Base-by-base conservation (phyloP, 805 yeast species). In the Saccharomycopsis guyanensis region DNA sequence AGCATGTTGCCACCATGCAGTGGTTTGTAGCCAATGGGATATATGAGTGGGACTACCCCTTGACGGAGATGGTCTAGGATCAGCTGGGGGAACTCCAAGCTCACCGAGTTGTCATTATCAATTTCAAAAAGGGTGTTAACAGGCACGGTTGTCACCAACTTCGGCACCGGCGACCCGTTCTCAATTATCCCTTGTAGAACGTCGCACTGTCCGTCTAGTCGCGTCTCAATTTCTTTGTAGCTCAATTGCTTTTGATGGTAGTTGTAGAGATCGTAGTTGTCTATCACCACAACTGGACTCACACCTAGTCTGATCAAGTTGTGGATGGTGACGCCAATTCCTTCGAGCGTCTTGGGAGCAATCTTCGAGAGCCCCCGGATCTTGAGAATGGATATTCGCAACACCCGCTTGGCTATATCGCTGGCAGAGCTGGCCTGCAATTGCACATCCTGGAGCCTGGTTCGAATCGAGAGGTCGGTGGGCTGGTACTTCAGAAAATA, bases 401-500 rank as follows among this genome's bases (percentile, higher is more conserved):
- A 59, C 0, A 78, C 59, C 59, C 36, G 25, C 13, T 35, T 42
- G 13, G 7, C 15, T 5, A 34, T 34, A 37, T n/a, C 36, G 2
- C 37, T 22, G 10, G 13, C 37, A 35, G 24, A 15, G 22, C 20
- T 64, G 57, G 27, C 55, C 50, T 59, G 65, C 23, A 66, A 51
- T 45, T 63, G 71, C 10, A 40, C 52, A 37, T 53, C 56, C 29
- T 23, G 31, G 13, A 47, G 48, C 18, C 40, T 51, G 34, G 42
- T 10, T 49, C 53, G 32, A 40, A 47, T 37, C 62, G 60, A 27
- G 60, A 61, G 57, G 27, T 66, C 56, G n/a, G 71, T 62, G 40
- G 77, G 73, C 1, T 72, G 64, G 59, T 89, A 91, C 58, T 82
- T 85, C 31, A 76, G 68, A 40, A 91, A 65, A 59, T 89, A 91